A percentile compares a stretch with the other conserved stretches of the same genome.
Conservation (phyloP, 2,329 filamentous ascomycete genomes). For the Fusarium hainanense region DNA sequence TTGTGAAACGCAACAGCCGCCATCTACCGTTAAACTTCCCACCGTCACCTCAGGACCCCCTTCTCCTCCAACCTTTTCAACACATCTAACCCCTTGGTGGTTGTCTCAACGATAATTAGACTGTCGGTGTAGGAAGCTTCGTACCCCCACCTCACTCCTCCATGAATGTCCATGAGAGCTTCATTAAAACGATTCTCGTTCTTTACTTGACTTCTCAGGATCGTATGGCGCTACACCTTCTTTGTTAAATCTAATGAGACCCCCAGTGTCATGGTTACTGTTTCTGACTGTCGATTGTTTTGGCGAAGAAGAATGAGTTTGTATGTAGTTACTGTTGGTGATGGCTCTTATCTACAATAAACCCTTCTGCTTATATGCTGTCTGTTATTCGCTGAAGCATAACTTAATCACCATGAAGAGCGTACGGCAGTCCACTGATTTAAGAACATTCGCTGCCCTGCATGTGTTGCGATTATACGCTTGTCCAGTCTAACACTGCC, state of each 20-base stretch:
- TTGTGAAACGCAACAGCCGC: too few species aligned
- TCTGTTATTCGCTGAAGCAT: fast-evolving
- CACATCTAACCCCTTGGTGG: neutral
- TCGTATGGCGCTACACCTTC: neutral
- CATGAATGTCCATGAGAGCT: neutral
- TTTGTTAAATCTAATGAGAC: fast-evolving
- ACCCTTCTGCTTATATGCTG: neutral
- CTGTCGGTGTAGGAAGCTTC: too few species aligned
- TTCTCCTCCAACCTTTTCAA: neutral
- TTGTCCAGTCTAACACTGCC: fast-evolving
- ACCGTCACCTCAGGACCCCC: neutral
- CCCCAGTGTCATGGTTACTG: neutral
- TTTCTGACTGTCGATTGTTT: neutral
- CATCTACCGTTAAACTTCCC: neutral
- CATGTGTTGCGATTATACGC: neutral
- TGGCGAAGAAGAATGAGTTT: neutral
- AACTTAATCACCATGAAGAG: neutral
- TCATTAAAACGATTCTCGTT: neutral
- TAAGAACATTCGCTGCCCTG: fast-evolving
- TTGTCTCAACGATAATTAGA: neutral
- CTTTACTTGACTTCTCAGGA: neutral
- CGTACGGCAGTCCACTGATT: neutral
- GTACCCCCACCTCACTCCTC: neutral
- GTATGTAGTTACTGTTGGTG: neutral
- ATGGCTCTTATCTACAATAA: neutral